Evolutionary conservation across 1,139 yeast species (phyloP), one percentile per base, ranked within the genome.

Genomic region (Insectozyma bohioensis): DNA sequence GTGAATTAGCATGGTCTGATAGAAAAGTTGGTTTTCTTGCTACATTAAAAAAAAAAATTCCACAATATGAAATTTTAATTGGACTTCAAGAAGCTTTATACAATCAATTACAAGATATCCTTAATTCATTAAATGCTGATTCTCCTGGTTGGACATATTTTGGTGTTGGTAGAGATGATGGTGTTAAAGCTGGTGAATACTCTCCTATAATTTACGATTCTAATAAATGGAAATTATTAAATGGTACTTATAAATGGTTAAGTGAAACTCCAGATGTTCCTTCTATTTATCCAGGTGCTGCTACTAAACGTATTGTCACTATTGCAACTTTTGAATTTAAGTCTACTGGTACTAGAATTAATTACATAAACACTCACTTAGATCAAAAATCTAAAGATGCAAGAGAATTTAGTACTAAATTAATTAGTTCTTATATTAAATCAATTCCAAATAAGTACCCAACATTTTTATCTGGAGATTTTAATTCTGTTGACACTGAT

Each of bases 81-180:
- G 64, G 65, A 1, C 42, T 61, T n/a, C 67, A 61, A 39, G 67
- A 61, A 39, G 49, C 51, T 13, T 48, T 52, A 29, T 48, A 54
- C 34, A 45, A 52, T 24, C 66, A 58, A 40, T 44, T 61, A 26
- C 42, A 42, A 7, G 67, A 61, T 40, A 46, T 61, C 9, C 29
- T 52, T n/a, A 15, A 22, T 2, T 62, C 61, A 1, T 46, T 48
- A 15, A 48, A 51, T 23, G 33, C 33, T 23, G 44, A 50, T 33
- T 38, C 49, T 4, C 34, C 44, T 2, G 23, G 12, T 13, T 72
- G 71, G 64, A 52, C 54, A 9, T 64, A 68, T 41, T 61, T 60
- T 34, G 74, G 73, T 1, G 63, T 59, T 9, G 76, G 76, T 3
- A 54, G 77, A 46, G 71, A 67, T 36, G 72, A 72, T 48, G 77